A percentile compares a stretch with the other conserved stretches of the same genome.
phyloP scores from a whole-genome alignment of 441 rosid genomes.

The Theobroma grandiflorum region DNA sequence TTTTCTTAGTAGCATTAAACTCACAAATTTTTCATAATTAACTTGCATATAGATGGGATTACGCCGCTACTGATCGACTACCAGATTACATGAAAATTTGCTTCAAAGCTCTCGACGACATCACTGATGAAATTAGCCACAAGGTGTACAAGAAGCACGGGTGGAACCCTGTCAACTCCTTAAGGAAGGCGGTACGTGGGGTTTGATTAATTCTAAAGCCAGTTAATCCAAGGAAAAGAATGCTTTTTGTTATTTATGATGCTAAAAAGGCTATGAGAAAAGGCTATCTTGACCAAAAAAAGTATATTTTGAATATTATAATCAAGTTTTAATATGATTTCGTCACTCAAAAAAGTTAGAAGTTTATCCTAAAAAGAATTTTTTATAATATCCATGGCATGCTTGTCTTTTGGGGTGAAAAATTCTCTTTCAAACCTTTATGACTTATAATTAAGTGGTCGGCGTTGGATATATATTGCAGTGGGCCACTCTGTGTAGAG shows the following conservation, averaged over 20 bases:
- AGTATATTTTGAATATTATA: too few species aligned
- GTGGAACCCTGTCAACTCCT: conserved; percentile 46
- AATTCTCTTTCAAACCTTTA: too few species aligned
- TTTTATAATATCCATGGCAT: too few species aligned
- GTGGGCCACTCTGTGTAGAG: conserved; percentile 64
- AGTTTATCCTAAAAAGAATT: too few species aligned
- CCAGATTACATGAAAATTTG: conserved; percentile 57
- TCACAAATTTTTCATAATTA: background rate
- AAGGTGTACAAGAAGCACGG: conserved; percentile 44
- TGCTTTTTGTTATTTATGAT: too few species aligned
- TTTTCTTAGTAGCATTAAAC: background rate
- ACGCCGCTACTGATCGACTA: conserved; percentile 30
- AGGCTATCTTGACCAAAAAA: too few species aligned
- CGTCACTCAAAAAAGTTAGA: too few species aligned
- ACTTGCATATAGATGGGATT: conserved; percentile 51
- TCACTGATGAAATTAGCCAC: conserved; percentile 51
- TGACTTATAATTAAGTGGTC: background rate
- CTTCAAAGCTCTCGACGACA: conserved; percentile 52
- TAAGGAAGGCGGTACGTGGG: conserved; percentile 45
- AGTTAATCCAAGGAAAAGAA: too few species aligned
- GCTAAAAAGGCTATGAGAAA: too few species aligned
- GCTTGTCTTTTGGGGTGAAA: too few species aligned
- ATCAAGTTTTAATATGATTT: too few species aligned
- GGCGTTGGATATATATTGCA: background rate
- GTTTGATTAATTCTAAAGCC: too few species aligned